Evolutionary conservation across 2,329 filamentous ascomycete species (phyloP).

Genomic region (Calonectria honghensis): DNA sequence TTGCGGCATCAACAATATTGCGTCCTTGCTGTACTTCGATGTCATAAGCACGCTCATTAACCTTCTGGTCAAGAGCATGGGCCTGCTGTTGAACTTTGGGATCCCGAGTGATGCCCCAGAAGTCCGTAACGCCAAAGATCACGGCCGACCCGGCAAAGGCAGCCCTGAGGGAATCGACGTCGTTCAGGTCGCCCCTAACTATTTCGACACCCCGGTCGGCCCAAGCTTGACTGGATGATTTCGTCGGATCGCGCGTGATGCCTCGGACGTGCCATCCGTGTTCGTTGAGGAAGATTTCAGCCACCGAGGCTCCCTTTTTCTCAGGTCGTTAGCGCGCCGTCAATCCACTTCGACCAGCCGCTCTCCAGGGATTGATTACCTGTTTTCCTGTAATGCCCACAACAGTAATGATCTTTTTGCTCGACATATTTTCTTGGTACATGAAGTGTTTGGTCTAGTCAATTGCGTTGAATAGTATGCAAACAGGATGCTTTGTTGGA

Average conservation of each 20-base stretch:
- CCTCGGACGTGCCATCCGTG: background rate
- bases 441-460: background rate
- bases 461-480: background rate
- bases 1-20: constrained; percentile 24
- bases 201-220: background rate
- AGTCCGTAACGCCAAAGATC: background rate
- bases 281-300: background rate
- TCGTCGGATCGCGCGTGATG: background rate
- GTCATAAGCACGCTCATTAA: background rate
- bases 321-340: background rate
- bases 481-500: background rate
- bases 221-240: background rate
- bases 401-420: constrained; percentile 4
- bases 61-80: background rate
- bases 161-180: background rate
- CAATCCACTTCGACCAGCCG: background rate
- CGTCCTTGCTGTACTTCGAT: constrained; percentile 13
- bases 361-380: background rate
- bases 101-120: constrained; percentile 1
- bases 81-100: background rate
- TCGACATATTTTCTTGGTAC: constrained; percentile 2
- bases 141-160: background rate
- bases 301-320: background rate
- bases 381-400: background rate
- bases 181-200: background rate